Conservation (phyloP, 345 rosid species). For the Noccaea caerulescens region DNA sequence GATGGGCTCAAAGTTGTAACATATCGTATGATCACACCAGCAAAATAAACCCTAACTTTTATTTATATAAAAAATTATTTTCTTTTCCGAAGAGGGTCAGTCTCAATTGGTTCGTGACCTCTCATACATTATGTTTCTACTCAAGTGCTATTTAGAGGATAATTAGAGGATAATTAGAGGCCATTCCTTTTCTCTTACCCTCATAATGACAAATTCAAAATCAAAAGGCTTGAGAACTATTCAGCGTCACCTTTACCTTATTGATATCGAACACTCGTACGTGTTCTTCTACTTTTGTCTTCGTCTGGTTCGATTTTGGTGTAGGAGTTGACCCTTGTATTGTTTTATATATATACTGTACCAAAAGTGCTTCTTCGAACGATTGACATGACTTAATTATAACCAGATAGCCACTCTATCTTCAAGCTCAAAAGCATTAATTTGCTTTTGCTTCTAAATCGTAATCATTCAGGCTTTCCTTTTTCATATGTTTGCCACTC, state of each 20-base stretch:
- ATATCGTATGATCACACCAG: conserved; percentile 18
- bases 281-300: conserved; percentile 38
- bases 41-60: conserved; percentile 7
- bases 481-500: conserved; percentile 28
- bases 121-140: conserved; percentile 20
- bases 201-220: conserved; percentile 38
- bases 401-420: conserved; percentile 36
- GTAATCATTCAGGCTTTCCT: conserved; percentile 38
- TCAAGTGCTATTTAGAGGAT: conserved; percentile 41
- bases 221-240: conserved; percentile 22
- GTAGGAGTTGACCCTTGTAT: conserved; percentile 44
- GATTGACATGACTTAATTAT: conserved; percentile 39
- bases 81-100: conserved; percentile 30
- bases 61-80: background rate
- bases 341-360: conserved; percentile 30
- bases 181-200: conserved; percentile 34
- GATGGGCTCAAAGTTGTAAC: conserved; percentile 1
- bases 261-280: conserved; percentile 33
- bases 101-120: conserved; percentile 31
- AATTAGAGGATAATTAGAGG: conserved; percentile 29
- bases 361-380: conserved; percentile 30
- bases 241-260: conserved; percentile 34
- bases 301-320: conserved; percentile 38
- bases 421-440: conserved; percentile 33
- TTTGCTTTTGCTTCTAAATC: conserved; percentile 15